These are phyloP conservation scores for Spiromastix sp. DNA, from an alignment of 2,329 filamentous ascomycete genomes.

Conservation along the genomic window DNA sequence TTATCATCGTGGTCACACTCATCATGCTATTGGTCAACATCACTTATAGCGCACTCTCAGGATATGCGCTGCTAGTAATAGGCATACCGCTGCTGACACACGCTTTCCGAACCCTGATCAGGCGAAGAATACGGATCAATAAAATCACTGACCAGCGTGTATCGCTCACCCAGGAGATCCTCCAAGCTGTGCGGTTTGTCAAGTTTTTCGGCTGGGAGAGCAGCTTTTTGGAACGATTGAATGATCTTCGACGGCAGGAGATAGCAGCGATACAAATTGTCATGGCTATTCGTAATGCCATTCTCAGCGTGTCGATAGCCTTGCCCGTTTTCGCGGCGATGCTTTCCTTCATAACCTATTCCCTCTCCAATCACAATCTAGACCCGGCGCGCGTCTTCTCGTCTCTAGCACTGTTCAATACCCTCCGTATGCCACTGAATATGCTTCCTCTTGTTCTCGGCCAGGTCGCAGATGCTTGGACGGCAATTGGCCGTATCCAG, in stretches of 20 bases:
- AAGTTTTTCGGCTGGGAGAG: slow-evolving; percentile 96
- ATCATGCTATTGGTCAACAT: slow-evolving; percentile 76
- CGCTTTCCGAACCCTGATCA: slow-evolving; percentile 67
- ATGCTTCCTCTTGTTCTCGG: slow-evolving; percentile 79
- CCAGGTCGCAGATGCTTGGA: slow-evolving; percentile 80
- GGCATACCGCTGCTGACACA: slow-evolving; percentile 67
- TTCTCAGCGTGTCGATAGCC: slow-evolving; percentile 71
- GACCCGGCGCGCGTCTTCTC: slow-evolving; percentile 77
- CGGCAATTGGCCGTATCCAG: slow-evolving; percentile 73
- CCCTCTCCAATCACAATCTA: slow-evolving; percentile 54
- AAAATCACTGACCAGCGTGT: slow-evolving; percentile 90
- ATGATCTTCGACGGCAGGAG: slow-evolving; percentile 63
- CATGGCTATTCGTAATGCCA: slow-evolving; percentile 71
- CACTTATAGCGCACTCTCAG: slow-evolving; percentile 79
- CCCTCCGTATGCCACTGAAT: slow-evolving; percentile 80
- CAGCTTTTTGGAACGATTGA: slow-evolving; percentile 68
- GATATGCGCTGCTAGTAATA: slow-evolving; percentile 71
- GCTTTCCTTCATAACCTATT: slow-evolving; percentile 79
- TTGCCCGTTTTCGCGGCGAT: slow-evolving; percentile 92
- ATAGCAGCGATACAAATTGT: slow-evolving; percentile 76
- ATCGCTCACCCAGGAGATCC: slow-evolving; percentile 80
- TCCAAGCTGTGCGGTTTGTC: slow-evolving; percentile 85
- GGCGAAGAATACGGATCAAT: slow-evolving; percentile 70
- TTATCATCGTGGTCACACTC: slow-evolving; percentile 68
- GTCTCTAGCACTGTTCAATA: slow-evolving; percentile 87